Evolutionary conservation across 1,284 basidiomycete species (phyloP).

Genomic region (Wolfiporia cocos): DNA sequence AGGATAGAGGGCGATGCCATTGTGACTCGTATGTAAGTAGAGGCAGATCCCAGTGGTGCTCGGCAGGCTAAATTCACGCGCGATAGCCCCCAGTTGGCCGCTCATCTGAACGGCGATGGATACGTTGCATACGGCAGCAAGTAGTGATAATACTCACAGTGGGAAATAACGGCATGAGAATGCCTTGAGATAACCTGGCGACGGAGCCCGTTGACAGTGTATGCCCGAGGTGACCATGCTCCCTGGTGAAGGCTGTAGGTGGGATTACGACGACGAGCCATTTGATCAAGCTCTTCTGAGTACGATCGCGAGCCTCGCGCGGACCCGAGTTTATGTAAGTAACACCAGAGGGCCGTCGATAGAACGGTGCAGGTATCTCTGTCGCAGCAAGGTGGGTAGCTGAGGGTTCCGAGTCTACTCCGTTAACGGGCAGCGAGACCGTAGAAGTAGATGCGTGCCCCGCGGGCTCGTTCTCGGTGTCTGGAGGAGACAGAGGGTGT

Average conservation of each 20-base stretch:
- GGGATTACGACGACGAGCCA: constrained; percentile 67
- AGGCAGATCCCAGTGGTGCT: constrained; percentile 68
- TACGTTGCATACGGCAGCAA: neutral
- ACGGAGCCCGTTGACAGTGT: constrained; percentile 55
- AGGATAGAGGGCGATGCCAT: constrained; percentile 49
- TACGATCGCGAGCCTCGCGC: constrained; percentile 43
- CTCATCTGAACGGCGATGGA: constrained; percentile 45
- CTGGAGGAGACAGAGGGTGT: constrained; percentile 46
- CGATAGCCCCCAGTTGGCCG: constrained; percentile 68
- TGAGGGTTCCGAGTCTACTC: constrained; percentile 19
- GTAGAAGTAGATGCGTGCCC: constrained; percentile 13
- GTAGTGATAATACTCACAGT: constrained; percentile 42
- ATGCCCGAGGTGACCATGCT: constrained; percentile 56
- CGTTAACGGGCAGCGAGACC: constrained; percentile 13
- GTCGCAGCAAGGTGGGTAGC: constrained; percentile 10
- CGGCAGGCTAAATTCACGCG: constrained; percentile 75
- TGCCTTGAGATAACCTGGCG: constrained; percentile 57
- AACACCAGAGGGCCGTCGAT: constrained; percentile 44
- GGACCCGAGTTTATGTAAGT: constrained; percentile 50
- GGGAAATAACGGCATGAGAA: constrained; percentile 70
- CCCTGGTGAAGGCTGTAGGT: constrained; percentile 48
- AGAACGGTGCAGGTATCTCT: constrained; percentile 26
- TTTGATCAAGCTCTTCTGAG: constrained; percentile 37
- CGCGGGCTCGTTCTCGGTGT: constrained; percentile 40
- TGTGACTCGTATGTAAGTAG: constrained; percentile 59